Base-by-base conservation (phyloP, 257 asterid genomes). In the Penstemon newberryi region DNA sequence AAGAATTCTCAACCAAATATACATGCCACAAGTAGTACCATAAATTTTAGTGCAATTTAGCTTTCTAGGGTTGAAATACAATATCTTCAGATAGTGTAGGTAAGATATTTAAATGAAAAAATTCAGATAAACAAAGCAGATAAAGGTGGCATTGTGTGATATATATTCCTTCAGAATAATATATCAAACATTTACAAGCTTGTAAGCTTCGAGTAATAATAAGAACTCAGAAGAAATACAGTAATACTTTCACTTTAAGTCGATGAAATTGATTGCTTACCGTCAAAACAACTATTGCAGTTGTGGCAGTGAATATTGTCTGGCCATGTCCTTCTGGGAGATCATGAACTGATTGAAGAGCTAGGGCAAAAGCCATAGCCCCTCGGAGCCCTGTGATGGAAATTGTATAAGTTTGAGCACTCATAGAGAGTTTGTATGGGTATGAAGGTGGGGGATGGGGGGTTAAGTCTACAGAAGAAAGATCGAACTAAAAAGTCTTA, bases 291-390 rank as follows among this genome's bases (percentile, higher is more conserved):
- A 94, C 90, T 70, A 94, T 94, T 60, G 98, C 98, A n/a, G 97
- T 94, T 50, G 99, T 94, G 70, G 99, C 98, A 38, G 99, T 89
- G 79, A 91, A 91, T 77, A 94, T 94, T 5, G 98, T 89, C 84
- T 91, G 96, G 56, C 96, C 96, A 58, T 94, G 99, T 59, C 99
- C 99, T 60, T 94, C 99, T 54, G 98, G 99, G 79, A 94, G 99
- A 86, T 94, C 99, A 72, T 94, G 99, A 67, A 91, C 80, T 61
- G 96, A 87, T 79, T 94, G 99, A 80, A 94, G 82, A 41, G 99
- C 96, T 54, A 94, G 90, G 10, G 99, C 97, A 87, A 91, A 94
- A 56, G 99, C 96, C 99, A 94, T 94, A 71, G 99, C 98, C 67
- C 99, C 99, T 77, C 98, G 88, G 70, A 94, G 99, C 12, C 98